These are phyloP conservation scores for Chlorella ohadii DNA, from an alignment of 139 green algal species.

Conservation along the genomic window DNA sequence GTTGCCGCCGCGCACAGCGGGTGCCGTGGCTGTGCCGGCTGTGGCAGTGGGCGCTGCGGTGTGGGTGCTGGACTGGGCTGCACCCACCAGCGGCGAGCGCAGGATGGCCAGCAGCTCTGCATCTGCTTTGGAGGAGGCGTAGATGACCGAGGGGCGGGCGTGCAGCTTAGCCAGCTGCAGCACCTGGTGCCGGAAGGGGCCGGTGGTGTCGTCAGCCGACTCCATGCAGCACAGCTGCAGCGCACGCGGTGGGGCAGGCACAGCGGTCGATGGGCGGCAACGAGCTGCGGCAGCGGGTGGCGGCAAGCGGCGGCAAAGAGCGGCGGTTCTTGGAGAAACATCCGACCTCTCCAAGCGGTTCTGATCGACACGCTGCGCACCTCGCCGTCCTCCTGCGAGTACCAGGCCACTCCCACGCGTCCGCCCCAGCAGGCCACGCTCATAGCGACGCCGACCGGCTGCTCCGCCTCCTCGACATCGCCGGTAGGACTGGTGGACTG, in stretches of 20 bases:
- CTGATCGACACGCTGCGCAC: background rate
- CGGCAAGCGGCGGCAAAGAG: background rate
- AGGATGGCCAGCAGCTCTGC: slow-evolving; percentile 47
- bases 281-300: no score
- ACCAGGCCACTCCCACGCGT: slow-evolving; percentile 33
- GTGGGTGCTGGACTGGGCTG: background rate
- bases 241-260: no score
- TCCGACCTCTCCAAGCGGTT: no score
- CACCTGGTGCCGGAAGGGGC: slow-evolving; percentile 53
- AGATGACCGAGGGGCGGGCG: slow-evolving; percentile 52
- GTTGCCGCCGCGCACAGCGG: no score
- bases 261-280: background rate
- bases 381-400: slow-evolving; percentile 8
- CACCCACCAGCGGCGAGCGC: background rate
- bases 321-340: background rate
- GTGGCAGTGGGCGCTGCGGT: no score
- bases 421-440: background rate
- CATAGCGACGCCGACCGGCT: slow-evolving; percentile 7
- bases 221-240: slow-evolving; percentile 46
- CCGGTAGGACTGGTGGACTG: background rate
- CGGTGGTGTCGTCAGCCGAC: slow-evolving; percentile 35
- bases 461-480: background rate
- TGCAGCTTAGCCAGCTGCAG: slow-evolving; percentile 76
- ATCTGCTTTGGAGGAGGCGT: slow-evolving; percentile 60
- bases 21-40: no score